These are phyloP conservation scores for Blastocystis hominis DNA, from an alignment of 352 stramenopile species.

Conservation along the genomic window DNA sequence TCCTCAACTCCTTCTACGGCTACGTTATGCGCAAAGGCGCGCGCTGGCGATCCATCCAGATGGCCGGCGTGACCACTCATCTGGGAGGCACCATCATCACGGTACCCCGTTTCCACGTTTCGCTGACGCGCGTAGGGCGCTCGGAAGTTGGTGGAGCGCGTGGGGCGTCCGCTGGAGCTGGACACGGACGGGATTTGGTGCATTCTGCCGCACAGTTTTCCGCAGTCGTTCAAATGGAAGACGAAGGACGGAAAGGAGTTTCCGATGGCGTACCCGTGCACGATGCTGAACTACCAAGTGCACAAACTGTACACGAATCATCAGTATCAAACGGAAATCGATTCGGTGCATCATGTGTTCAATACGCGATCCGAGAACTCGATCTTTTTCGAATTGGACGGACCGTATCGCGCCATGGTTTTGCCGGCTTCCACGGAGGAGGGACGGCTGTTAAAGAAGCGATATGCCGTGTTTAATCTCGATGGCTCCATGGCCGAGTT, in stretches of 20 bases:
- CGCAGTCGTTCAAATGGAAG: slow-evolving; percentile 87
- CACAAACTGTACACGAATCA: slow-evolving; percentile 96
- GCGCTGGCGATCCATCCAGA: slow-evolving; percentile 97
- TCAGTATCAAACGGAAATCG: slow-evolving; percentile 79
- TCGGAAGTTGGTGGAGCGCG: slow-evolving; percentile 74
- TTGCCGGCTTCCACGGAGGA: slow-evolving; percentile 93
- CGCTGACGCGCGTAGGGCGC: slow-evolving; percentile 60
- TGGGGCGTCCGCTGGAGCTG: slow-evolving; percentile 90
- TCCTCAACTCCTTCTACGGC: slow-evolving; percentile 97
- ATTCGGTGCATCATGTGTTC: slow-evolving; percentile 73
- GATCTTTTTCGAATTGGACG: slow-evolving; percentile 98
- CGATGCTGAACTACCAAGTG: slow-evolving; percentile 97
- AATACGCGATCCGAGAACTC: slow-evolving; percentile 85
- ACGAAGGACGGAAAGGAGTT: slow-evolving; percentile 70
- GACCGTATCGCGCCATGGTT: slow-evolving; percentile 90
- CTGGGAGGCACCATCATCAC: slow-evolving; percentile 94
- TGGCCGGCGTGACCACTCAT: slow-evolving; percentile 97
- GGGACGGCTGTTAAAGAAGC: slow-evolving; percentile 94
- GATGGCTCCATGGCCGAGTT: slow-evolving; percentile 79
- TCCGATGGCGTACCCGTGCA: slow-evolving; percentile 89
- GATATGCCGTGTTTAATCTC: slow-evolving; percentile 84
- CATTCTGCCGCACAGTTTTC: slow-evolving; percentile 91
- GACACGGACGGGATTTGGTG: slow-evolving; percentile 99
- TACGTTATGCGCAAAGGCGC: slow-evolving; percentile 98
- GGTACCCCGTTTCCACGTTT: slow-evolving; percentile 42